These are phyloP conservation scores for Penicillium thymicola DNA, from an alignment of 2,329 filamentous ascomycete genomes.

Conservation along the genomic window DNA sequence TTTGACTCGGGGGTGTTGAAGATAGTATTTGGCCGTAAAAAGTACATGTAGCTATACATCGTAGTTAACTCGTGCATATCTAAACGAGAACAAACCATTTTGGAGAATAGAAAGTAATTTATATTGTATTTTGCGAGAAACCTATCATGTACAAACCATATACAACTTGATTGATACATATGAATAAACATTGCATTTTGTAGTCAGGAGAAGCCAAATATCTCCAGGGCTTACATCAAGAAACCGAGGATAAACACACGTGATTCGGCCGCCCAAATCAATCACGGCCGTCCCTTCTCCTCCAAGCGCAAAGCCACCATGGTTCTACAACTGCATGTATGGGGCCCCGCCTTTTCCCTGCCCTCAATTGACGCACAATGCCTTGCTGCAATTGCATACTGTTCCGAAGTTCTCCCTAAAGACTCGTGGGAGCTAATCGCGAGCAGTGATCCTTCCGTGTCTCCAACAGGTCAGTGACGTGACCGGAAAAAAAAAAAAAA, in stretches of 20 bases:
- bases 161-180: not conserved
- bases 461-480: slow-evolving; percentile 63
- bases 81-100: not conserved
- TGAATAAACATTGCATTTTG: not conserved
- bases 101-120: not conserved
- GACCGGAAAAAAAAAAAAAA: slow-evolving; percentile 5
- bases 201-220: not conserved
- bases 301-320: slow-evolving; percentile 35
- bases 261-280: slow-evolving; percentile 19
- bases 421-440: slow-evolving; percentile 68
- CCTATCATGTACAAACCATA: not conserved
- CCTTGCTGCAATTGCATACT: slow-evolving; percentile 75
- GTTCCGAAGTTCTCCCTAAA: slow-evolving; percentile 60
- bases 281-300: slow-evolving; percentile 12
- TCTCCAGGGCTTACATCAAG: not conserved
- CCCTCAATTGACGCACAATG: slow-evolving; percentile 91
- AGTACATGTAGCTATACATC: not conserved
- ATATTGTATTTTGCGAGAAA: not conserved
- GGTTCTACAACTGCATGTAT: slow-evolving; percentile 76
- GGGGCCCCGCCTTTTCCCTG: slow-evolving; percentile 83
- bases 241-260: slow-evolving; percentile 18
- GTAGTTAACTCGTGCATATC: not conserved
- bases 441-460: slow-evolving; percentile 68
- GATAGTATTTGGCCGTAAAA: not conserved
- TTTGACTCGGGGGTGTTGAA: not conserved